Evolutionary conservation across 805 yeast genomes (phyloP), one percentile per base, ranked within the genome.

Genomic region (Candida odintsovae): DNA sequence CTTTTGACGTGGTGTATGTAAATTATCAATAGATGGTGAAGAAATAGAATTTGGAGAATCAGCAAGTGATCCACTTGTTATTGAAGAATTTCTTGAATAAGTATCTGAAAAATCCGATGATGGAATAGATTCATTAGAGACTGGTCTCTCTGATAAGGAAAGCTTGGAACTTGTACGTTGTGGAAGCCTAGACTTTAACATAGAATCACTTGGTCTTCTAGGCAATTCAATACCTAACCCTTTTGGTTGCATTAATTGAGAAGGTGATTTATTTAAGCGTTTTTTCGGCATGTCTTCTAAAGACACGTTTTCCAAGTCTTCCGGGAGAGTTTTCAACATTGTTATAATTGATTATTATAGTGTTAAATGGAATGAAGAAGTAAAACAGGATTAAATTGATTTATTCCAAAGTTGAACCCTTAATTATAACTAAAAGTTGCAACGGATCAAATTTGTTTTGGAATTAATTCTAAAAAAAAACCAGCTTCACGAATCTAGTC

Each of bases 41-140:
- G 36, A 33, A 11, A 19, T 44, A 11, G 48, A 29, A 4, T 48
- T 50, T 12, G 62, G 57, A 2, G 62, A 54, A 22, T 44, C 48
- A 1, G 41, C 50, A 7, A 48, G 39, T 4, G 62, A 58, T 4
- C 49, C 54, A 16, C 60, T 54, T 3, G 64, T 60, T 25, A 60
- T 47, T 2, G 64, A 60, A 5, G 61, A 56, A 43, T 57, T 54
- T 45, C 64, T 53, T 12, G 64, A 60, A 38, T 49, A 28, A n/a
- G 52, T 54, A 12, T 57, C 61, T 1, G 62, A 58, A 12, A 48
- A 50, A 10, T 35, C 47, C 5, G 60, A 44, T 35, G 54, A 50
- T 8, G 51, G 45, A 13, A 60, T 55, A 3, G 63, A 58, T 46
- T 60, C 64, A 44, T 60, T 56, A 9, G 64, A 60, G 6, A 57